A percentile compares a stretch with the other conserved stretches of the same genome.
Evolutionary conservation across 768 basidiomycete species (phyloP).

Genomic region (Asterophora lycoperdoides): DNA sequence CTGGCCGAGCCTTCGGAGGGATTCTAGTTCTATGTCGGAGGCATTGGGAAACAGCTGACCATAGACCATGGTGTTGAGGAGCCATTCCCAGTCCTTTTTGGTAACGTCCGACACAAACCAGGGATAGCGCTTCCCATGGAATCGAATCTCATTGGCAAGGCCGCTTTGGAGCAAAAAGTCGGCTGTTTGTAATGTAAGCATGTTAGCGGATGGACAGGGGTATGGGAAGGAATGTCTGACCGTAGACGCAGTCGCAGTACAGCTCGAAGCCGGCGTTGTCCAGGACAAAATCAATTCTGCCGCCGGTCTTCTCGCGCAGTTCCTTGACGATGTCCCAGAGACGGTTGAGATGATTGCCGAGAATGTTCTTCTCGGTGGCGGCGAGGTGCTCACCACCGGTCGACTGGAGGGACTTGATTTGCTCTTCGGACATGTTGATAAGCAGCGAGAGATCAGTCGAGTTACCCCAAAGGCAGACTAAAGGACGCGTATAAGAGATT

Average conservation of each 20-base stretch:
- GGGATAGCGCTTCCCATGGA: conserved; percentile 94
- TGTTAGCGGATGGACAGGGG: conserved; percentile 5
- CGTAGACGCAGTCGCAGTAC: conserved; percentile 85
- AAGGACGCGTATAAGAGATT: conserved; percentile 2
- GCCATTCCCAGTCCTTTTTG: conserved; percentile 92
- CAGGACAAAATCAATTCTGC: conserved; percentile 76
- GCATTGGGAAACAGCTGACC: conserved; percentile 90
- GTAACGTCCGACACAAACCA: conserved; percentile 97
- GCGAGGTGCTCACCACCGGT: conserved; percentile 95
- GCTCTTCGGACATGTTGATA: conserved; percentile 97
- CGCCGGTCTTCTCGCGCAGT: conserved; percentile 65
- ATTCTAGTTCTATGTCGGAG: conserved; percentile 74
- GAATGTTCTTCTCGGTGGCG: conserved; percentile 93
- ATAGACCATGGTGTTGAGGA: conserved; percentile 81
- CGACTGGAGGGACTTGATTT: conserved; percentile 94
- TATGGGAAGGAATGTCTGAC: conserved; percentile 32
- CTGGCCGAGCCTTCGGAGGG: conserved; percentile 70
- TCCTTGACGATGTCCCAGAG: conserved; percentile 74
- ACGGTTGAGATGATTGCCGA: conserved; percentile 74
- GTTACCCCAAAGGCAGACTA: conserved; percentile 96
- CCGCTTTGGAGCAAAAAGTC: conserved; percentile 93
- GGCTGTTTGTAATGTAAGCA: conserved; percentile 37
- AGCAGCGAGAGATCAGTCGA: conserved; percentile 92
- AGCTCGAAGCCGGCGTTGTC: conserved; percentile 90
- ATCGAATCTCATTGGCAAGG: conserved; percentile 75